These are phyloP conservation scores for Chlamydomonas reinhardtii DNA, from an alignment of 163 green algal genomes.

Conservation along the genomic window DNA sequence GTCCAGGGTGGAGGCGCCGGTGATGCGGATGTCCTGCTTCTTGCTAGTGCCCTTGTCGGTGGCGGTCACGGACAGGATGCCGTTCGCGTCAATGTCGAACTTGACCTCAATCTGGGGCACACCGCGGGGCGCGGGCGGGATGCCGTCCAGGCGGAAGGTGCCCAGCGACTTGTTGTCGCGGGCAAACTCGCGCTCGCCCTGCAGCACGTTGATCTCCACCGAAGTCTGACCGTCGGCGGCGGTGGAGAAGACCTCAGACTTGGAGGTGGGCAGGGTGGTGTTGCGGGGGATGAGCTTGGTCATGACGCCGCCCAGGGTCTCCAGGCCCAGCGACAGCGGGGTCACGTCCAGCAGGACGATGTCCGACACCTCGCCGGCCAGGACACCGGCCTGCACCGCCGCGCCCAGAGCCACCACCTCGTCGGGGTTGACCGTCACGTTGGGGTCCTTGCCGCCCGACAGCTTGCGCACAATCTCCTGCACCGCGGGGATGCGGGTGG, in stretches of 20 bases:
- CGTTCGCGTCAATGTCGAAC: constrained; percentile 98
- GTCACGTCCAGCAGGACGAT: constrained; percentile 99
- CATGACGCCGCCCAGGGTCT: constrained; percentile 98
- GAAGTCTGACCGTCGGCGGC: constrained; percentile 96
- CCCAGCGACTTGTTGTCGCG: constrained; percentile 98
- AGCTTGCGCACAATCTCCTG: constrained; percentile 94
- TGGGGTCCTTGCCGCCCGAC: constrained; percentile 91
- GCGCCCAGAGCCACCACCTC: constrained; percentile 99
- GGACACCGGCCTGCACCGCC: constrained; percentile 93
- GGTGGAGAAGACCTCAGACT: constrained; percentile 98
- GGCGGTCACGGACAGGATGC: constrained; percentile 96
- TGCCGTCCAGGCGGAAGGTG: constrained; percentile 98
- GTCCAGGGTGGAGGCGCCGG: constrained; percentile 71
- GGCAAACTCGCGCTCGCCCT: constrained; percentile 94
- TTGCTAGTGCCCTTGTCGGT: constrained; percentile 98
- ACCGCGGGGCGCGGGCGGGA: constrained; percentile 95
- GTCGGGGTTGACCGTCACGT: constrained; percentile 98
- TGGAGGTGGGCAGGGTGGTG: constrained; percentile 98
- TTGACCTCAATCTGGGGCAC: constrained; percentile 97
- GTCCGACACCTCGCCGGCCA: constrained; percentile 89
- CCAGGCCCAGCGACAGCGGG: constrained; percentile 95
- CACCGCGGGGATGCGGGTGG: constrained; percentile 98
- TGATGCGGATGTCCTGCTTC: constrained; percentile 99
- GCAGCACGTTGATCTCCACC: constrained; percentile 98
- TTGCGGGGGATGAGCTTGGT: constrained; percentile 99